A percentile compares a stretch with the other conserved stretches of the same genome.
Evolutionary conservation across 2,329 filamentous ascomycete genomes (phyloP).

Genomic region (Xenoacremonium recifei): DNA sequence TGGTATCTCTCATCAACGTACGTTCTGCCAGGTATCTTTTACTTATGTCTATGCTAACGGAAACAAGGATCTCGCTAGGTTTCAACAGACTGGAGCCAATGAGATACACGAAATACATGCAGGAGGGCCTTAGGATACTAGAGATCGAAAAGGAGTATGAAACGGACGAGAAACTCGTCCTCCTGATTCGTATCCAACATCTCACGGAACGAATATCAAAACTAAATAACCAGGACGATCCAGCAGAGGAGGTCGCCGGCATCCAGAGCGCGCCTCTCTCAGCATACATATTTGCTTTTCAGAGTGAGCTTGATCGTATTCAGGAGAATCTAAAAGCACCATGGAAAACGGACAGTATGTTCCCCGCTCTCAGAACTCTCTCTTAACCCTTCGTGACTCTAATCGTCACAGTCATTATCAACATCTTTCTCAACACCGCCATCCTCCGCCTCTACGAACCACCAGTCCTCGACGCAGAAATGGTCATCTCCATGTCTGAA

Average conservation of each 20-base stretch:
- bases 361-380: neutral
- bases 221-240: slow-evolving; percentile 35
- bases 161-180: slow-evolving; percentile 44
- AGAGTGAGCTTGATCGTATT: slow-evolving; percentile 44
- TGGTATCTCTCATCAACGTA: slow-evolving; percentile 56
- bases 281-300: slow-evolving; percentile 46
- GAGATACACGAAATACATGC: slow-evolving; percentile 51
- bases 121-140: slow-evolving; percentile 48
- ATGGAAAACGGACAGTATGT: slow-evolving; percentile 39
- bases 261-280: slow-evolving; percentile 40
- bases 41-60: too few relatives aligned
- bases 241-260: slow-evolving; percentile 31
- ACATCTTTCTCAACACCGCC: slow-evolving; percentile 39
- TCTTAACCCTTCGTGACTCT: rapidly evolving
- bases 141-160: slow-evolving; percentile 43
- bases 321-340: slow-evolving; percentile 32
- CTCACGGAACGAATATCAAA: slow-evolving; percentile 50
- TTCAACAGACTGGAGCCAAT: slow-evolving; percentile 47
- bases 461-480: slow-evolving; percentile 38
- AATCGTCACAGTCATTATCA: slow-evolving; percentile 33
- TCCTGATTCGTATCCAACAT: slow-evolving; percentile 48
- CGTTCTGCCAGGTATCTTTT: slow-evolving; percentile 23
- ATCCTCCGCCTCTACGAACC: slow-evolving; percentile 48
- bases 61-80: slow-evolving; percentile 41
- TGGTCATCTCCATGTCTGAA: slow-evolving; percentile 42